A percentile compares a stretch with the other conserved stretches of the same genome.
Conservation (phyloP, 2,329 filamentous ascomycete species). For the Paramyrothecium sp. region DNA sequence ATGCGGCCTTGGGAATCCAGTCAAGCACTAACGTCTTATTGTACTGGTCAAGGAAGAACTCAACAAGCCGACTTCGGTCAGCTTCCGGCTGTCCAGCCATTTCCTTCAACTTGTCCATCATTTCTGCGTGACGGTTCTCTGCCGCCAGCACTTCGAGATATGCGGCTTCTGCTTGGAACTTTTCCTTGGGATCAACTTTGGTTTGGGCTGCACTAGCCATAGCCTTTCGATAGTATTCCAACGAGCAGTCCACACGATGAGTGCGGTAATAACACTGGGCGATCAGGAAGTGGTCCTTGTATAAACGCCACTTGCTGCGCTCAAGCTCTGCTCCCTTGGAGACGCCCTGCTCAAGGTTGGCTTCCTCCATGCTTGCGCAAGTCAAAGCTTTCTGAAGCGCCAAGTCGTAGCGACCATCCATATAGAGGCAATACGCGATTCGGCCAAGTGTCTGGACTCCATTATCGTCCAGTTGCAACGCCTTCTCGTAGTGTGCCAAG, state of each 20-base stretch:
- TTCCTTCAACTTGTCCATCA: conserved; percentile 32
- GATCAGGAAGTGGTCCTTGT: conserved; percentile 37
- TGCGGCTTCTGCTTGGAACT: conserved; percentile 35
- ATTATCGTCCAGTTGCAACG: conserved; percentile 33
- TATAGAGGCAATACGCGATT: conserved; percentile 37
- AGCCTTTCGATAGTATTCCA: conserved; percentile 35
- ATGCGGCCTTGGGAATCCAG: conserved; percentile 39
- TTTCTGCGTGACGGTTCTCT: conserved; percentile 32
- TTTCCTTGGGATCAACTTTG: conserved; percentile 23
- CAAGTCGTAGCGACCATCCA: conserved; percentile 31
- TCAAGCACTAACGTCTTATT: conserved; percentile 32
- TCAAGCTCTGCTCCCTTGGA: conserved; percentile 20
- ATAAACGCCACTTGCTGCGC: conserved; percentile 35
- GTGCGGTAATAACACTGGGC: conserved; percentile 33
- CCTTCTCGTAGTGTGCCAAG: conserved; percentile 32
- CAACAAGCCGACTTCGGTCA: conserved; percentile 26
- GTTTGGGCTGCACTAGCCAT: conserved; percentile 25
- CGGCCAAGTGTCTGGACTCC: conserved; percentile 36
- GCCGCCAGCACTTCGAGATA: conserved; percentile 34
- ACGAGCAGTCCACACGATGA: conserved; percentile 26
- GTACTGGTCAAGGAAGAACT: conserved; percentile 33
- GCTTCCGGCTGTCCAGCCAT: conserved; percentile 24
- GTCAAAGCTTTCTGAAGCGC: conserved; percentile 32
- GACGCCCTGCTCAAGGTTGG: conserved; percentile 21
- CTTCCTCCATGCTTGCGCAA: conserved; percentile 33